Conservation (phyloP, 805 yeast genomes). For the Saturnispora sekii region DNA sequence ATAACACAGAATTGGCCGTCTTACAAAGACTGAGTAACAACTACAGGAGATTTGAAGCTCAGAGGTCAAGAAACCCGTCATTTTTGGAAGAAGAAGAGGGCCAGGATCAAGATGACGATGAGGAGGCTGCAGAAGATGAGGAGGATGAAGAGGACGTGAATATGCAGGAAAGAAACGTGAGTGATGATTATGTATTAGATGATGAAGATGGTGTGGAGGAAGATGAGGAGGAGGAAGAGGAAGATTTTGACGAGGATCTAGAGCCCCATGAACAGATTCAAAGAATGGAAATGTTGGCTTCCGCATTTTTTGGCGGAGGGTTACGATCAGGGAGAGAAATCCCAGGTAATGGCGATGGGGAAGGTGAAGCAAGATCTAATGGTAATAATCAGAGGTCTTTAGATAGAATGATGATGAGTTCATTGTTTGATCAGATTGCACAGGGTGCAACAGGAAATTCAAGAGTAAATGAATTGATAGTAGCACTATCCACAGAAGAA, state of each 20-base stretch:
- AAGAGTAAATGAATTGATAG: conserved; percentile 24
- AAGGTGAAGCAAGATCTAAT: neutral
- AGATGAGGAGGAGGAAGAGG: conserved; percentile 12
- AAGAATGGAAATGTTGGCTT: conserved; percentile 11
- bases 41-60: conserved; percentile 26
- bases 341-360: neutral
- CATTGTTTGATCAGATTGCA: conserved; percentile 23
- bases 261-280: conserved; percentile 17
- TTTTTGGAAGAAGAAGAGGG: conserved; percentile 16
- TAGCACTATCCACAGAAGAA: conserved; percentile 33
- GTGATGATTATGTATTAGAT: conserved; percentile 5
- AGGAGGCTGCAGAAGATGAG: neutral
- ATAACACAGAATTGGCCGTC: conserved; percentile 21
- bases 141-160: conserved; percentile 8
- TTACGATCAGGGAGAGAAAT: neutral
- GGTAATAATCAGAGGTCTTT: neutral
- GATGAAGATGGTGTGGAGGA: conserved; percentile 13
- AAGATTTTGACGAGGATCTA: conserved; percentile 20
- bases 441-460: conserved; percentile 11
- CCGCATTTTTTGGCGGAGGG: conserved; percentile 5
- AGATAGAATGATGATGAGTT: conserved; percentile 22
- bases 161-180: conserved; percentile 17
- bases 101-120: conserved; percentile 6
- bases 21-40: conserved; percentile 34
- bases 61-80: conserved; percentile 9